phyloP scores from a whole-genome alignment of 169 alveolate genomes.

The Cryptosporidium sp. region DNA sequence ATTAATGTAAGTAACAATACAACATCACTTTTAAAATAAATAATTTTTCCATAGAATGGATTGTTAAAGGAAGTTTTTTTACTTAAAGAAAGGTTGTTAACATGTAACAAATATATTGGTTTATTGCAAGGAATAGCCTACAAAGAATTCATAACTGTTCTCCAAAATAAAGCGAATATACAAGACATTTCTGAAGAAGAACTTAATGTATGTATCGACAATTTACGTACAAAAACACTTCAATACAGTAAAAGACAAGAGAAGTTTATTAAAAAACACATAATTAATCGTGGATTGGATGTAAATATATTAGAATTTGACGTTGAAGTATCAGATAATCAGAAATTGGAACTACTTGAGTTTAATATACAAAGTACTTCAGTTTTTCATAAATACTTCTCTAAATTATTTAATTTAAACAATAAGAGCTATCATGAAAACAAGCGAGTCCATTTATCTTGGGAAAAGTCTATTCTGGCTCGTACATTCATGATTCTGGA shows the following conservation, averaged over 20 bases:
- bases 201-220: conserved; percentile 10
- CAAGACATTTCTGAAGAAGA: conserved; percentile 37
- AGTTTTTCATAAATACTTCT: background rate
- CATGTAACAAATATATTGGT: conserved; percentile 29
- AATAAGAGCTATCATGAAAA: background rate
- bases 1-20: background rate
- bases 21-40: background rate
- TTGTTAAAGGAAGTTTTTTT: conserved; percentile 40
- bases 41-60: conserved; percentile 22
- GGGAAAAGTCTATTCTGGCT: conserved; percentile 8
- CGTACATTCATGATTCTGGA: conserved; percentile 1
- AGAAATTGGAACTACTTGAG: background rate
- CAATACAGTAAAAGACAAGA: conserved; percentile 58
- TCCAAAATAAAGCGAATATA: background rate
- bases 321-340: background rate
- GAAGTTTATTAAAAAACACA: conserved; percentile 49
- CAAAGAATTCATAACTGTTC: conserved; percentile 28
- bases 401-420: background rate
- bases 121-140: conserved; percentile 62
- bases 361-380: background rate
- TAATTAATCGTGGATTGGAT: background rate
- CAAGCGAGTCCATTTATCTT: background rate
- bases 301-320: conserved; percentile 32
- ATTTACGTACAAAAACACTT: conserved; percentile 23
- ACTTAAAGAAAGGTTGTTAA: conserved; percentile 33